phyloP scores from a whole-genome alignment of 75 land plant genomes.

The Isoetes taiwanensis region DNA sequence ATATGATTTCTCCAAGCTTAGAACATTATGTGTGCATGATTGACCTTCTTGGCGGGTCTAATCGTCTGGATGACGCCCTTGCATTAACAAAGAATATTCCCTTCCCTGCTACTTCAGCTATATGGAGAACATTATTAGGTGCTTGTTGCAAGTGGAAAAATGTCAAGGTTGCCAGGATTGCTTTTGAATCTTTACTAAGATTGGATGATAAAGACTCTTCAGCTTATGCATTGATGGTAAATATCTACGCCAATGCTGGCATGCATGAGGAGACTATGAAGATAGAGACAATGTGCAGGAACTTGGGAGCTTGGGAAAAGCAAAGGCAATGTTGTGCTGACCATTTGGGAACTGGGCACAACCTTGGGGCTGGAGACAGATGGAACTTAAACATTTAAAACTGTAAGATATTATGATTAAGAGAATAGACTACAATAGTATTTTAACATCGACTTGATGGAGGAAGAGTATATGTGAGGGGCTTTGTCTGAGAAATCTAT shows the following conservation, averaged over 20 bases:
- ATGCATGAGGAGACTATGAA: slow-evolving; percentile 2
- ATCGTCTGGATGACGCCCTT: slow-evolving; percentile 7
- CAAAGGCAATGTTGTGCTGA: slow-evolving; percentile 7
- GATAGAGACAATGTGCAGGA: not conserved
- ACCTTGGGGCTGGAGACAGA: not conserved
- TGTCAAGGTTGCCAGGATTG: slow-evolving; percentile 1
- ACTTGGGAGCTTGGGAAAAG: not conserved
- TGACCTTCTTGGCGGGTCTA: slow-evolving; percentile 13
- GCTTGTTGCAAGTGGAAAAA: slow-evolving; percentile 6
- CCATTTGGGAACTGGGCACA: not conserved
- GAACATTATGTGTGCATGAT: slow-evolving; percentile 15
- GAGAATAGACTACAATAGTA: no score
- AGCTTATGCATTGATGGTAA: slow-evolving; percentile 3
- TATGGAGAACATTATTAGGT: not conserved
- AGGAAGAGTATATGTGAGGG: no score
- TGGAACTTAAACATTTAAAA: no score
- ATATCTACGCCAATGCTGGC: slow-evolving; percentile 8
- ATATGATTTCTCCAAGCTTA: slow-evolving; percentile 2
- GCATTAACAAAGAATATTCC: slow-evolving; percentile 10
- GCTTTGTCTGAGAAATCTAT: no score
- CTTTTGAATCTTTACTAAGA: no score
- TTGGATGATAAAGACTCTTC: slow-evolving; percentile 2
- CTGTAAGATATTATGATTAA: no score
- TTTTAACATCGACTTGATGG: no score
- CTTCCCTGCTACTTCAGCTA: not conserved